Evolutionary conservation across 768 basidiomycete genomes (phyloP), one percentile per base, ranked within the genome.

Genomic region (Suillus weaverae): DNA sequence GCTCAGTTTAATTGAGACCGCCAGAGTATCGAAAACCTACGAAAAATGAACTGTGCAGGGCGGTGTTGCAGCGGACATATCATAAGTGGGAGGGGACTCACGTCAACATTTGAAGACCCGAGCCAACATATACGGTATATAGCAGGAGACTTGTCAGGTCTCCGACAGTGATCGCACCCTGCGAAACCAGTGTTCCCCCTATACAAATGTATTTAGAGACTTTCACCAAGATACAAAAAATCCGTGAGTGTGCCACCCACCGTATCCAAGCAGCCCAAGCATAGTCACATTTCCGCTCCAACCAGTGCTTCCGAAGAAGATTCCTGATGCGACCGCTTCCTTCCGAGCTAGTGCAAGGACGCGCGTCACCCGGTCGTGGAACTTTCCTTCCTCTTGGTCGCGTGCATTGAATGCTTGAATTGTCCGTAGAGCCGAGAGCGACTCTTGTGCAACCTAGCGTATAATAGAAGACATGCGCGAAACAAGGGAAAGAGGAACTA

Each of bases 251-350:
- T 39, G 38, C 36, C 13, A 73, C 84, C 51, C 68, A 91, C 96
- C 97, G 71, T 97, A 99, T 51, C 95, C 94, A 38, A 99, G 81
- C 33, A 99, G 78, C 56, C 89, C 92, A 51, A 99, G 81, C 55
- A 98, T 76, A 0, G 97, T 95, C 61, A 97, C 82, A 72, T 99
- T 99, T 13, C 97, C 96, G 62, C 95, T 94, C 89, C 94, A 92
- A 1, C 94, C 91, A 0, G 90, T 94, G 61, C 88, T 87, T 20
- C 95, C 97, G 74, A 92, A 97, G 80, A 99, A 99, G 60, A 97
- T 89, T 4, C 91, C 95, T 63, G 88, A 90, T 1, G 97, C 97
- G 66, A 91, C 80, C 2, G 96, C 94, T 76, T 99, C 97, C 70
- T 89, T 93, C 68, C 85, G 86, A 3, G 90, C 92, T 43, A 98